Evolutionary conservation across 2,329 filamentous ascomycete species (phyloP), one percentile per base, ranked within the genome.

Genomic region (Microsporum audouinii): DNA sequence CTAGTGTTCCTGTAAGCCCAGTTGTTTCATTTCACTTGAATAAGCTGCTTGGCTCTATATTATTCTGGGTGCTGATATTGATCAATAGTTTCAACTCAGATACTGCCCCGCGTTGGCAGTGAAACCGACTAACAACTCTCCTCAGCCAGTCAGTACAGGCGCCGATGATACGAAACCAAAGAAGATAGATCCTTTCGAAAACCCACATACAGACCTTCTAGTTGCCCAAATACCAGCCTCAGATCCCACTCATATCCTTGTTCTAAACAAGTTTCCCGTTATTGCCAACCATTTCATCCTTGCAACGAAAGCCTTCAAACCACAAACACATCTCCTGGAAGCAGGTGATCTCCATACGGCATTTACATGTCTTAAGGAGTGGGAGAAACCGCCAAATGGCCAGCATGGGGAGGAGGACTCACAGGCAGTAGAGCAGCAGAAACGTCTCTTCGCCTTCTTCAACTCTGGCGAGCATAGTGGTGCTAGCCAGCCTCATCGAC

Each of bases 241-340:
- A 36, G 66, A 68, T 3, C 71, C 73, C 3, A 71, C 71, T 1
- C 73, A 78, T 66, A 67, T 68, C 31, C 67, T 79, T 39, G 73
- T 79, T 29, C 63, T 79, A 60, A 79, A 79, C 64, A 79, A 79
- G 64, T 79, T 72, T 63, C 77, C 77, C 6, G 74, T 79, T 3
- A 79, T 79, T 12, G 70, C 71, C 5, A 74, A 78, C 60, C 77
- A 79, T 64, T 79, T 79, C 65, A 79, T 79, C 56, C 71, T 79
- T 53, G 74, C 77, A n/a, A 79, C 77, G 2, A 76, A 70, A 47
- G 66, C 64, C 6, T 78, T 72, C 68, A 74, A 74, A 51, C 64
- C 71, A 4, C 77, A 79, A 66, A 76, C 75, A 0, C 71, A 76
- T 64, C 62, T 79, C 0, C 66, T 79, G 5, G 76, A 77, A 33